Evolutionary conservation across 805 yeast species (phyloP), one percentile per base, ranked within the genome.

Genomic region (Candida nemodendra): DNA sequence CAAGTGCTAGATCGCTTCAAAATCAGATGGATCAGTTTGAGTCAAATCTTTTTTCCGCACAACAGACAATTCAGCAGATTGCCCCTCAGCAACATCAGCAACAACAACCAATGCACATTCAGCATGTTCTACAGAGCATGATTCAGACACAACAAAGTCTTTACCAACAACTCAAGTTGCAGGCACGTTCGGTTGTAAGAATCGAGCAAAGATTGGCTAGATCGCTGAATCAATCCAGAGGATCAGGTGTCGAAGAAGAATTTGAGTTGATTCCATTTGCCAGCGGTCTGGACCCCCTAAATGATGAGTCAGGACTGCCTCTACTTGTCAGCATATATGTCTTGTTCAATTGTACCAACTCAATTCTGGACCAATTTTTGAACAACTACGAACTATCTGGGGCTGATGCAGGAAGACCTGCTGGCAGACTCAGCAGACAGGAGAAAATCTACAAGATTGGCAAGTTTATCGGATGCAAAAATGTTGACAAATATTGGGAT

Each of bases 401-500:
- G 4, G 29, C 28, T 8, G 31, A 23, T 6, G 28, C n/a, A 9
- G 18, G 36, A 9, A 15, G 36, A 11, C 34, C 34, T 6, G 22
- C 37, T 12, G 31, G 38, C 18, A 31, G 45, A 21, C 17, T 43
- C 31, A 31, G 39, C 30, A 41, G 55, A 22, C 50, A 44, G 24
- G 54, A 50, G 2, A 53, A 53, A 18, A 37, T 58, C n/a, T 34
- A 58, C 27, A 40, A 49, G 30, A 42, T 61, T 17, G 62, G 57
- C 2, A 48, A 42, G 21, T 57, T 53, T 37, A 50, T 61, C 22
- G 66, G 66, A 1, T 59, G 64, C 30, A 15, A 23, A 8, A 45
- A 46, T n/a, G 58, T 61, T n/a, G 61, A 56, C 7, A 50, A 53
- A 33, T 61, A 58, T 32, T 61, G 60, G 62, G 47, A 44, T 11